A percentile compares a stretch with the other conserved stretches of the same genome.
phyloP scores from a whole-genome alignment of 2,329 filamentous ascomycete species.

The Xylariaceae sp. region DNA sequence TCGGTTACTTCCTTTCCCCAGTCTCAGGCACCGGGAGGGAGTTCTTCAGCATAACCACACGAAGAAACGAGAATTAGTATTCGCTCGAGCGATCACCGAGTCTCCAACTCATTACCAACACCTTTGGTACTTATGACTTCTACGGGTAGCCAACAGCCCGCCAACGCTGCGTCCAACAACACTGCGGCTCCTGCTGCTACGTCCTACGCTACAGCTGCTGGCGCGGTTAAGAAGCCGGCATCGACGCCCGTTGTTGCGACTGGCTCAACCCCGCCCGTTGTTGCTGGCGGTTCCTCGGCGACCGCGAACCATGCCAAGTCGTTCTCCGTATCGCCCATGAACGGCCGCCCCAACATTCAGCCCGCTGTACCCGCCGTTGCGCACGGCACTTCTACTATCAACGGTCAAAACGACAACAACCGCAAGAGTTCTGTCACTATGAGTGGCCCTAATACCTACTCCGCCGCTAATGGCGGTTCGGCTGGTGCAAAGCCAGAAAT shows the following conservation, averaged over 20 bases:
- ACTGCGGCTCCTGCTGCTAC: conserved; percentile 51
- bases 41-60: conserved; percentile 20
- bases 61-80: conserved; percentile 12
- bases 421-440: conserved; percentile 91
- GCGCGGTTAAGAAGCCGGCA: conserved; percentile 57
- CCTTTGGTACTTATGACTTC: conserved; percentile 54
- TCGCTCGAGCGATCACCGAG: conserved; percentile 1
- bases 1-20: conserved; percentile 20
- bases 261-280: conserved; percentile 49
- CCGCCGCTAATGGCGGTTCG: conserved; percentile 66
- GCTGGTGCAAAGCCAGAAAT: conserved; percentile 57
- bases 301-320: conserved; percentile 57
- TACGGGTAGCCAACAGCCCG: conserved; percentile 50
- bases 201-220: conserved; percentile 64
- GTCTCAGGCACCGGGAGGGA: conserved; percentile 12
- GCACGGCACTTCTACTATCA: conserved; percentile 58
- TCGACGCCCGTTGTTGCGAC: conserved; percentile 57
- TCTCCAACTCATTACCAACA: conserved; percentile 19
- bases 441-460: conserved; percentile 70
- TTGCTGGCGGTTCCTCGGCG: conserved; percentile 51
- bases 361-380: conserved; percentile 62
- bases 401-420: conserved; percentile 66
- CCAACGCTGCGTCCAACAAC: conserved; percentile 53
- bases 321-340: conserved; percentile 71
- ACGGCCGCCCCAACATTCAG: conserved; percentile 71